Base-by-base conservation (phyloP, 2,329 filamentous ascomycete genomes). In the Botrytis elliptica region DNA sequence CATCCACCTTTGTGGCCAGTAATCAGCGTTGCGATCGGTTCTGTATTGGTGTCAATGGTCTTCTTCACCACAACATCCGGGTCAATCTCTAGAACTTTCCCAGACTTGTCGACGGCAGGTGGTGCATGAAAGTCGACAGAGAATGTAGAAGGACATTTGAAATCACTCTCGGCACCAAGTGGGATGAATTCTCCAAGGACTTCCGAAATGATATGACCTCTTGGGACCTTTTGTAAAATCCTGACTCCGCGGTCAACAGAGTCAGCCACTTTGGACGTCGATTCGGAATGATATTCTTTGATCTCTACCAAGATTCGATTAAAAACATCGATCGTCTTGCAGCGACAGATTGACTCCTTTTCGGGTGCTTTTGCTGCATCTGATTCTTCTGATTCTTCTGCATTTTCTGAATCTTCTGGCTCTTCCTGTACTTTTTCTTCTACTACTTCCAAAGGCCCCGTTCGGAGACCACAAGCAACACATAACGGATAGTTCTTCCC, bases 11-110 rank as follows among this genome's bases (percentile, higher is more conserved):
- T 62, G 3, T 60, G 49, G 4, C 71, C 74, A 1, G 22, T 18
- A 12, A 74, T 70, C 5, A 75, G 40, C 14, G 71, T 70, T 22
- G 71, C 74, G 14, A 71, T 71, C 1, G 74, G 71, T 20, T 62
- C 40, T 8, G 65, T 44, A 33, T 29, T 46, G 40, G 55, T 38
- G 46, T 72, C 49, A 6, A 49, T 29, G 25, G 20, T 33, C 40
- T 36, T 46, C n/a, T 22, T n/a, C 22, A 14, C 16, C 36, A 72
- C 49, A 16, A 25, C n/a, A 25, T 69, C 44, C 8, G 69, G 44
- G 40, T 62, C 49, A 40, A 42, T 36, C 14, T 62, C 29, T 22
- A 55, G 16, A 12, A 40, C 36, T 36, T 38, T 44, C 29, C 72
- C 66, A 42, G 29, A 7, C 5, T 57, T 49, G 22, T 72, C 71